A percentile compares a stretch with the other conserved stretches of the same genome.
These are phyloP conservation scores for Blastobotrys aristatus DNA, from an alignment of 1,139 yeast genomes.

Conservation along the genomic window DNA sequence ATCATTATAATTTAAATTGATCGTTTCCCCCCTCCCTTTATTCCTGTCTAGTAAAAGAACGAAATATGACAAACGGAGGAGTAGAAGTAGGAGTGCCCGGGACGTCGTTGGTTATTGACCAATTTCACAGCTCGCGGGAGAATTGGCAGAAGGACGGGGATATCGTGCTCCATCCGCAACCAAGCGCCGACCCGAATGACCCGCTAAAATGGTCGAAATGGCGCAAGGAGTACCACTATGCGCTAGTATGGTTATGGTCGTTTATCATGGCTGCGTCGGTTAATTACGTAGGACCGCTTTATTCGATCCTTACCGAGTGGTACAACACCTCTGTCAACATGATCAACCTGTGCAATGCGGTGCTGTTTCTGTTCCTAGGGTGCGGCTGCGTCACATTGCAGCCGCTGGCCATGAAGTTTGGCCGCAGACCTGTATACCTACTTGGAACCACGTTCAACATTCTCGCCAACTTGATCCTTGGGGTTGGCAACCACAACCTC, in stretches of 20 bases:
- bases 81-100: conserved; percentile 33
- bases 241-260: conserved; percentile 37
- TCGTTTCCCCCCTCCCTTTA: too few species aligned
- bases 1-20: too few species aligned
- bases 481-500: conserved; percentile 19
- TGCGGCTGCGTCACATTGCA: conserved; percentile 47
- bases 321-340: conserved; percentile 39
- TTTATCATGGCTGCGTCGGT: conserved; percentile 44
- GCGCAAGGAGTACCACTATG: conserved; percentile 35
- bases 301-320: conserved; percentile 36
- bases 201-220: conserved; percentile 43
- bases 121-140: conserved; percentile 26
- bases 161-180: conserved; percentile 43
- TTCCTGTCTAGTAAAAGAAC: too few species aligned
- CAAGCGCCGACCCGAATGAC: conserved; percentile 46
- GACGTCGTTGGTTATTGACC: conserved; percentile 53
- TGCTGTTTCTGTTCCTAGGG: conserved; percentile 44
- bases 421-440: conserved; percentile 49
- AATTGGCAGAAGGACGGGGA: conserved; percentile 26
- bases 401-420: conserved; percentile 50
- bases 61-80: not conserved
- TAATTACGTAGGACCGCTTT: conserved; percentile 44
- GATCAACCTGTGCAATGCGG: conserved; percentile 49
- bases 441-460: conserved; percentile 24
- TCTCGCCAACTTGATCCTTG: conserved; percentile 28